Evolutionary conservation across 768 basidiomycete genomes (phyloP).

Genomic region (Ramaria rubella): DNA sequence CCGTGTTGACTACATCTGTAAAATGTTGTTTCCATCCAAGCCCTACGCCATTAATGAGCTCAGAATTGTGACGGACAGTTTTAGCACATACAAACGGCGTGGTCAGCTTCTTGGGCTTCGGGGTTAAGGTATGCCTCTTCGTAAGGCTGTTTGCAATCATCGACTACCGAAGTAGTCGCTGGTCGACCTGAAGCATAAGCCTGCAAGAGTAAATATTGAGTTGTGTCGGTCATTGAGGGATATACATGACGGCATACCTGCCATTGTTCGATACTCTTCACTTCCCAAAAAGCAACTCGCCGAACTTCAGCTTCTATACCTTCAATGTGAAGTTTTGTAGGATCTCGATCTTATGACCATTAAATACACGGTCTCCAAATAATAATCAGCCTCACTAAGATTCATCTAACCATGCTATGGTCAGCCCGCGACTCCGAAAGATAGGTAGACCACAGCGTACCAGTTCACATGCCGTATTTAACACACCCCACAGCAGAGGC

Average conservation of each 20-base stretch:
- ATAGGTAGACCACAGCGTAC: neutral
- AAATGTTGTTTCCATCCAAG: slow-evolving; percentile 11
- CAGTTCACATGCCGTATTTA: slow-evolving; percentile 6
- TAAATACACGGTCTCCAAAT: too few relatives aligned
- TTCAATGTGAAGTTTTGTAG: neutral
- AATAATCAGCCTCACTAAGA: slow-evolving; percentile 4
- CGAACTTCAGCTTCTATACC: slow-evolving; percentile 10
- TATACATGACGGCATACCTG: neutral
- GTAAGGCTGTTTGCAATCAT: slow-evolving; percentile 7
- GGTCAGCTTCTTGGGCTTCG: slow-evolving; percentile 3
- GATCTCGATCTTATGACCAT: slow-evolving; percentile 7
- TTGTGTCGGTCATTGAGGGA: neutral
- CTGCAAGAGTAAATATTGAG: neutral
- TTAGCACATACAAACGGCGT: slow-evolving; percentile 3
- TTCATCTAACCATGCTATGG: neutral
- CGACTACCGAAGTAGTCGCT: slow-evolving; percentile 1
- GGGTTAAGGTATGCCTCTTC: slow-evolving; percentile 7
- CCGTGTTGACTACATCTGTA: slow-evolving; percentile 8
- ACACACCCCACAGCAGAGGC: slow-evolving; percentile 7
- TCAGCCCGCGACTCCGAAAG: neutral
- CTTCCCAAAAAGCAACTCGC: slow-evolving; percentile 9
- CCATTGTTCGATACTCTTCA: slow-evolving; percentile 10
- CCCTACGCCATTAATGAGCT: neutral
- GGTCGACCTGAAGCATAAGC: slow-evolving; percentile 9
- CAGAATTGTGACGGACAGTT: neutral